Evolutionary conservation across 2,329 filamentous ascomycete genomes (phyloP), one percentile per base, ranked within the genome.

Genomic region (Diplodia seriata): DNA sequence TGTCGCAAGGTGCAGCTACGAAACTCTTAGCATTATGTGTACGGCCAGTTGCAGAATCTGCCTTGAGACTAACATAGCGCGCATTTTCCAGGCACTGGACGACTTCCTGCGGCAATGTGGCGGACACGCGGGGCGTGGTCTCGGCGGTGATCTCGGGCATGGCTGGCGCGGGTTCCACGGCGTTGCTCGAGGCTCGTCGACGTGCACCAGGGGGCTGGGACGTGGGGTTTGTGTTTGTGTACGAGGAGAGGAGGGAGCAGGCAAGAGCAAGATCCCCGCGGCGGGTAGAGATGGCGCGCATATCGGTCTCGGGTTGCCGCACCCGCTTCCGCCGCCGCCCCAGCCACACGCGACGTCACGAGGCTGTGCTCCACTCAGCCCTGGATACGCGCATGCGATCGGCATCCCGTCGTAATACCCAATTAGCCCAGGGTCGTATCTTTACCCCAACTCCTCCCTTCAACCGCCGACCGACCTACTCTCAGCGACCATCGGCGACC

Each of bases 1-100:
- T 68, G 95, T 99, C 73, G 95, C 94, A 65, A 99, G 90, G 80
- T 99, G 95, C 72, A 99, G 92, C 93, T 97, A 69, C 56, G 75
- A 73, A 18, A 40, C 15, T 2, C 14, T 62, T n/a, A 49, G 36
- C 40, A 33, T 62, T 43, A 26, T 47, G 11, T 29, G 38, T 31
- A 62, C 67, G 71, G 69, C 71, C 11, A 47, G 36, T 15, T 15
- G 36, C 47, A 20, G 26, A 12, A n/a, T 26, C 26, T 49, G 57
- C 49, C 40, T 20, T 14, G 47, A 29, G 36, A 74, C 81, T 69
- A 87, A 97, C 93, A 82, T 97, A 99, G 74, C 94, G 90, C 61
- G 94, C 93, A 82, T 97, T 98, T 77, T 97, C 90, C 29, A 99
- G 88, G 77, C 94, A 97, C 74, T 93, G 90, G 14, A 95, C 86